Percentiles rank a stretch among this genome's conserved stretches.
phyloP scores from a whole-genome alignment of 1,284 basidiomycete genomes.

The Ceratobasidium sp. region DNA sequence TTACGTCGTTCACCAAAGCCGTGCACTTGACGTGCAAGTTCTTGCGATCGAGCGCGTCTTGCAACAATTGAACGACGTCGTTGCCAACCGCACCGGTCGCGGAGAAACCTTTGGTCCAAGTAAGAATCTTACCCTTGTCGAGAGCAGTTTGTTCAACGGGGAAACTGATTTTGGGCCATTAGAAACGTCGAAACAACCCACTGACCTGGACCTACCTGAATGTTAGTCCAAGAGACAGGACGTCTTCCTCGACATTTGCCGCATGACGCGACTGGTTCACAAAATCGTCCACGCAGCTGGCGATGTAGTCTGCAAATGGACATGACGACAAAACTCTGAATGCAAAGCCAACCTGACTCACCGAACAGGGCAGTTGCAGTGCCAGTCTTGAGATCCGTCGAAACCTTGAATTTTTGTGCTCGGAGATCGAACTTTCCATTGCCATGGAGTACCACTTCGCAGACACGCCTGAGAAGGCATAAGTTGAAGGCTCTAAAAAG shows the following conservation, averaged over 20 bases:
- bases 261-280: constrained; percentile 68
- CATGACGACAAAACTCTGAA: neutral
- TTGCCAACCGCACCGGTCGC: constrained; percentile 92
- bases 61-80: constrained; percentile 92
- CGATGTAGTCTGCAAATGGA: constrained; percentile 86
- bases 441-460: constrained; percentile 91
- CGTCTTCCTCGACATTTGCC: constrained; percentile 56
- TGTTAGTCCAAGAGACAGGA: constrained; percentile 88
- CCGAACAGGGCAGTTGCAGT: constrained; percentile 87
- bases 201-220: constrained; percentile 68
- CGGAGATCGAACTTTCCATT: constrained; percentile 88
- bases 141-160: constrained; percentile 97
- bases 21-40: constrained; percentile 94
- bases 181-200: neutral
- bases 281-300: constrained; percentile 95
- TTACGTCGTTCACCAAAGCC: constrained; percentile 95
- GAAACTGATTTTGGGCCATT: constrained; percentile 65
- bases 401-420: constrained; percentile 95
- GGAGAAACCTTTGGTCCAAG: constrained; percentile 97
- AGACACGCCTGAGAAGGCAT: constrained; percentile 77
- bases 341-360: constrained; percentile 57
- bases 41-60: constrained; percentile 93
- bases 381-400: constrained; percentile 89
- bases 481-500: constrained; percentile 14
- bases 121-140: constrained; percentile 88